Evolutionary conservation across 768 basidiomycete genomes (phyloP).

Genomic region (Boletus tylopilopsis): DNA sequence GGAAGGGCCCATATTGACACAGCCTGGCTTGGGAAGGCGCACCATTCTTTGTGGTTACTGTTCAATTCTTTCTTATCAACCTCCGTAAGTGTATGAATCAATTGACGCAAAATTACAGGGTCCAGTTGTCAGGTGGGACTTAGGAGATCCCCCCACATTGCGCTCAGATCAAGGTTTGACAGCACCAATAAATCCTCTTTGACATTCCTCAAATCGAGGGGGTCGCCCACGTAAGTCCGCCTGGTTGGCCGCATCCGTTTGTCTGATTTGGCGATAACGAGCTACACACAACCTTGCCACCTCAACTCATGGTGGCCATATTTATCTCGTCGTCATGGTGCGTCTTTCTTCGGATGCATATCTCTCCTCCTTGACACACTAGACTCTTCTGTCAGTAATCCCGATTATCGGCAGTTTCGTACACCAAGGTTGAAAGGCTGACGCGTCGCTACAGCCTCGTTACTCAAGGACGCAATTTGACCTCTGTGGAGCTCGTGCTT

Average conservation of each 20-base stretch:
- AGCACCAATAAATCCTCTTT: constrained; percentile 21
- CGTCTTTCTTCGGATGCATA: background rate
- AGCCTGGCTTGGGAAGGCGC: constrained; percentile 18
- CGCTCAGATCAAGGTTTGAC: constrained; percentile 27
- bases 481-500: background rate
- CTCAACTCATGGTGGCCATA: constrained; percentile 1
- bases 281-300: constrained; percentile 1
- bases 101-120: constrained; percentile 22
- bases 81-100: constrained; percentile 21
- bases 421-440: background rate
- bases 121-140: constrained; percentile 20
- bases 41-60: constrained; percentile 13
- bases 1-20: constrained; percentile 5
- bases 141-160: constrained; percentile 5
- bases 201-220: constrained; percentile 15
- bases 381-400: background rate
- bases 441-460: background rate
- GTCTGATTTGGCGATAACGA: constrained; percentile 13
- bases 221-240: constrained; percentile 21
- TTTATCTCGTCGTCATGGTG: constrained; percentile 19
- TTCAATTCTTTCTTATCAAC: constrained; percentile 22
- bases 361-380: background rate
- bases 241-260: constrained; percentile 6
- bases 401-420: background rate
- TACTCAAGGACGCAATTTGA: background rate